These are phyloP conservation scores for Pseudonitzschia delicatissima DNA, from an alignment of 108 stramenopile genomes.

Conservation along the genomic window DNA sequence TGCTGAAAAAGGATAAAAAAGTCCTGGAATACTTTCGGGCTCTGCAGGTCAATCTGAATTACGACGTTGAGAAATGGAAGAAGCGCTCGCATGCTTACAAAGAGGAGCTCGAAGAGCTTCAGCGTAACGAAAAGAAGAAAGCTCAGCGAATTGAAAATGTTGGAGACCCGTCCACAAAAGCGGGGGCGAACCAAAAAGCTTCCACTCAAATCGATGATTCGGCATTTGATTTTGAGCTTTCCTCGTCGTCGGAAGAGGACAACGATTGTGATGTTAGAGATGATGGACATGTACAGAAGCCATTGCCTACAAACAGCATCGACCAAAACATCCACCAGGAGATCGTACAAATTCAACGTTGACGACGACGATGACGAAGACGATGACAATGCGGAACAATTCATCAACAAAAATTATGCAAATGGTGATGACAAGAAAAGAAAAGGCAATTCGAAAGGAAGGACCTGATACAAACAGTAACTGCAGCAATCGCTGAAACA, in stretches of 20 bases:
- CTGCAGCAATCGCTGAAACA: slow-evolving; percentile 12
- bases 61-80: slow-evolving; percentile 76
- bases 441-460: neutral
- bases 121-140: neutral
- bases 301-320: neutral
- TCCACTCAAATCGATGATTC: neutral
- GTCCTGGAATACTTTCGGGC: slow-evolving; percentile 64
- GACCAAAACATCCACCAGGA: neutral
- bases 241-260: slow-evolving; percentile 13
- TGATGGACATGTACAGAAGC: neutral
- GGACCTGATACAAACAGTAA: neutral
- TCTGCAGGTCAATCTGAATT: slow-evolving; percentile 62
- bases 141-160: neutral
- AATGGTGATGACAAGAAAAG: slow-evolving; percentile 5
- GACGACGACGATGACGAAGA: slow-evolving; percentile 1
- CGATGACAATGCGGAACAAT: neutral
- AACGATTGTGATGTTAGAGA: neutral
- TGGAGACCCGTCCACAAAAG: neutral
- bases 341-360: neutral
- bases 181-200: neutral
- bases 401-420: neutral
- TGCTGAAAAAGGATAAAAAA: slow-evolving; percentile 47
- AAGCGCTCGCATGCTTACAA: slow-evolving; percentile 36
- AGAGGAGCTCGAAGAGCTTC: slow-evolving; percentile 14
- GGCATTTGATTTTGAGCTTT: slow-evolving; percentile 21